phyloP scores from a whole-genome alignment of 768 basidiomycete species.

The Serpula lacrymans region DNA sequence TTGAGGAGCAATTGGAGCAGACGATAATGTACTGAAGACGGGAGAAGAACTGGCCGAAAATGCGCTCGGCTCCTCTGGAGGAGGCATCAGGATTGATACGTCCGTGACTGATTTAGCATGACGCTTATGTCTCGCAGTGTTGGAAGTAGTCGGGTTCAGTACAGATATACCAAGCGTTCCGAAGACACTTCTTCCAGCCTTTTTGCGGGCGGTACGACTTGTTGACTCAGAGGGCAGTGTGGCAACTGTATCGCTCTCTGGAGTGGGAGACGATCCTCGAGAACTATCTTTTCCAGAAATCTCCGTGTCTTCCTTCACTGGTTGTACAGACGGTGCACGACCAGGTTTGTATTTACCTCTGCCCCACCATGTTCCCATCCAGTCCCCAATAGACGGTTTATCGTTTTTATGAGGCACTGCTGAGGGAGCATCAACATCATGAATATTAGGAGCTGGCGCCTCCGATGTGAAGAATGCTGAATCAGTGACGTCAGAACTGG shows the following conservation, averaged over 20 bases:
- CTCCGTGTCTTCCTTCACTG: slow-evolving; percentile 19
- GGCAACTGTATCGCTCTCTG: slow-evolving; percentile 10
- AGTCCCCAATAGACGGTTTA: slow-evolving; percentile 51
- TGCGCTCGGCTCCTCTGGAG: slow-evolving; percentile 10
- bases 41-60: slow-evolving; percentile 19
- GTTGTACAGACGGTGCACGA: slow-evolving; percentile 14
- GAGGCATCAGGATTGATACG: not conserved
- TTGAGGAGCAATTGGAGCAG: slow-evolving; percentile 23
- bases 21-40: slow-evolving; percentile 10
- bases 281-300: slow-evolving; percentile 15
- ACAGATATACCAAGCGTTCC: slow-evolving; percentile 69
- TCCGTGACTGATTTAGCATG: slow-evolving; percentile 16
- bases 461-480: slow-evolving; percentile 8
- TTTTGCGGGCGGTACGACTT: slow-evolving; percentile 30
- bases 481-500: not conserved
- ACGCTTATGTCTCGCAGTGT: slow-evolving; percentile 21
- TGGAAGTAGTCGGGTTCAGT: slow-evolving; percentile 44
- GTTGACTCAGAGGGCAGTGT: slow-evolving; percentile 10
- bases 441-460: slow-evolving; percentile 5
- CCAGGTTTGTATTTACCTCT: slow-evolving; percentile 41
- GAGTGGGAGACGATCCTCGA: slow-evolving; percentile 18
- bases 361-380: slow-evolving; percentile 76
- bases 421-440: slow-evolving; percentile 8
- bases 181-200: slow-evolving; percentile 62
- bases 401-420: slow-evolving; percentile 23